Conservation (phyloP, 1,284 basidiomycete species). For the Tilletia caries region DNA sequence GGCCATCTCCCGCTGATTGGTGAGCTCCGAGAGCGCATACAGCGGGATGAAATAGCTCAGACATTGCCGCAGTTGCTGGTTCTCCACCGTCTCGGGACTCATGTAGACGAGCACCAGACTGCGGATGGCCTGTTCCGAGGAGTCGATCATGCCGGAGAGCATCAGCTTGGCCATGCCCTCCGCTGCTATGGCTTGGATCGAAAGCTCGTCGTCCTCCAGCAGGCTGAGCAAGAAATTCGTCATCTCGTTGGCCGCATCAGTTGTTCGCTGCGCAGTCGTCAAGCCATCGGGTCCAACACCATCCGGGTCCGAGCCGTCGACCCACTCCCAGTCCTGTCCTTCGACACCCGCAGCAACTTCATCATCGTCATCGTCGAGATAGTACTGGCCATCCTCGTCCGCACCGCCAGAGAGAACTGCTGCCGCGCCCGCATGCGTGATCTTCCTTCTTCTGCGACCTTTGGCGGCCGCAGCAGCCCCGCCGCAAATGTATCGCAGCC, state of each 20-base stretch:
- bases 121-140: constrained; percentile 61
- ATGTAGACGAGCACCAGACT: constrained; percentile 79
- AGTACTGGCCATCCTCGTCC: constrained; percentile 19
- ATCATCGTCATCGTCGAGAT: constrained; percentile 10
- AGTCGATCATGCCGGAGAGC: constrained; percentile 64
- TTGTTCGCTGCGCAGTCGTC: not conserved
- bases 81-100: constrained; percentile 77
- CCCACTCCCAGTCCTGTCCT: constrained; percentile 10
- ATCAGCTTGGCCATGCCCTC: constrained; percentile 86
- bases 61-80: constrained; percentile 85
- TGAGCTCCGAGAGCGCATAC: constrained; percentile 78
- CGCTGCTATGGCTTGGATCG: constrained; percentile 73
- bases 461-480: constrained; percentile 37
- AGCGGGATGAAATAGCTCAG: constrained; percentile 93
- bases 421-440: constrained; percentile 29
- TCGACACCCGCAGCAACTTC: constrained; percentile 1
- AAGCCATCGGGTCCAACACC: constrained; percentile 1
- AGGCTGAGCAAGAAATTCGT: constrained; percentile 43
- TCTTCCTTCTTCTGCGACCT: constrained; percentile 3
- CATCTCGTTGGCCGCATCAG: constrained; percentile 38
- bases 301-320: not conserved
- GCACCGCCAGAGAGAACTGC: constrained; percentile 27
- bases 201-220: constrained; percentile 67
- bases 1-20: constrained; percentile 76
- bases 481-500: constrained; percentile 68